phyloP scores from a whole-genome alignment of 306 rosid genomes.

The Vigna nakashimae region DNA sequence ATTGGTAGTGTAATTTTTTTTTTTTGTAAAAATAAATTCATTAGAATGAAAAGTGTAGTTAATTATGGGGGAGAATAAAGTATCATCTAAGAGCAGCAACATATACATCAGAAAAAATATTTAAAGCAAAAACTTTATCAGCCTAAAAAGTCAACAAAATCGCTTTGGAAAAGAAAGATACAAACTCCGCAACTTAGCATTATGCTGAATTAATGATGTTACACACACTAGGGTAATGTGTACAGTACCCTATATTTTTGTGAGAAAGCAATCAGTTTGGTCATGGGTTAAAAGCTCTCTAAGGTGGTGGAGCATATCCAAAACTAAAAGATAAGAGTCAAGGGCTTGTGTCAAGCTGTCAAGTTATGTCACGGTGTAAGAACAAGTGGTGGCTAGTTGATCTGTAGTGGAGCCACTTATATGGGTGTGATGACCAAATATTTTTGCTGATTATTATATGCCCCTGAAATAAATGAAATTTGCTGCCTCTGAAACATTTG shows the following conservation, averaged over 20 bases:
- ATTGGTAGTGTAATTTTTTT: constrained; percentile 5
- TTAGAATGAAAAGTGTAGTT: background rate
- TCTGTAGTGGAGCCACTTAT: background rate
- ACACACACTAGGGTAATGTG: constrained; percentile 12
- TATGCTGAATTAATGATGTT: background rate
- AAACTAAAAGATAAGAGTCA: background rate
- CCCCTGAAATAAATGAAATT: background rate
- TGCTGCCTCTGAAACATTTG: background rate
- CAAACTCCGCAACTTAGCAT: background rate
- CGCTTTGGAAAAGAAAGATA: constrained; percentile 14
- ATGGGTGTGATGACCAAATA: background rate
- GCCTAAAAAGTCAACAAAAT: constrained; percentile 10
- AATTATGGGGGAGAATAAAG: constrained; percentile 28
- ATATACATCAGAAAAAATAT: constrained; percentile 18
- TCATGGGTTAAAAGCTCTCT: constrained; percentile 19
- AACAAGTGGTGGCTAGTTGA: constrained; percentile 7
- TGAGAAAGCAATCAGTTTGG: background rate
- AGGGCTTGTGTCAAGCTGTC: constrained; percentile 10
- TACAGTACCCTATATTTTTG: background rate
- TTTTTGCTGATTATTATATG: background rate
- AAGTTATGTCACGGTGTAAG: background rate
- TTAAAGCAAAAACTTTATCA: constrained; percentile 18
- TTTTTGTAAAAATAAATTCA: background rate
- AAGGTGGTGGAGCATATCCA: background rate
- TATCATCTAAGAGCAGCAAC: constrained; percentile 32